Evolutionary conservation across 1,284 basidiomycete genomes (phyloP).

Genomic region (Termitomyces sp.): DNA sequence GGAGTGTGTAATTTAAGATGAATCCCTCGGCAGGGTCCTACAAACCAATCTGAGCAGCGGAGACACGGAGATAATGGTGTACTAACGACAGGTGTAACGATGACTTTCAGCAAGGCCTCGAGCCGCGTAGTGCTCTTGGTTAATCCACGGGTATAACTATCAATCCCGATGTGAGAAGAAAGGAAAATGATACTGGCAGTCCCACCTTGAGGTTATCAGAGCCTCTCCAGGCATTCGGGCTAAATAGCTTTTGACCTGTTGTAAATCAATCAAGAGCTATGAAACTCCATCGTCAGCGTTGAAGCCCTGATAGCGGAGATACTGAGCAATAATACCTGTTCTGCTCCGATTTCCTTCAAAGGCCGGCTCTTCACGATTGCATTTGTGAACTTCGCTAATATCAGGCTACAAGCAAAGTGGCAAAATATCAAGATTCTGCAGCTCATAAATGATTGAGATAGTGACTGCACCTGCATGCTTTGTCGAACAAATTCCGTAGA

Average conservation of each 20-base stretch:
- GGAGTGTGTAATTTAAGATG: slow-evolving; percentile 88
- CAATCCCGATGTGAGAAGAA: slow-evolving; percentile 12
- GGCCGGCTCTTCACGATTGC: slow-evolving; percentile 85
- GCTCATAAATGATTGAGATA: neutral
- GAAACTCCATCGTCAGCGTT: neutral
- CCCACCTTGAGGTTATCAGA: slow-evolving; percentile 51
- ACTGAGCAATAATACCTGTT: slow-evolving; percentile 60
- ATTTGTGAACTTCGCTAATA: slow-evolving; percentile 83
- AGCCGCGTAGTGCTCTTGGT: slow-evolving; percentile 76
- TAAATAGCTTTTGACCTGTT: slow-evolving; percentile 78
- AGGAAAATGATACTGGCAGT: slow-evolving; percentile 9
- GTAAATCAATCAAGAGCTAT: slow-evolving; percentile 89
- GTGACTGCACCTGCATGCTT: slow-evolving; percentile 69
- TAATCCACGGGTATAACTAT: slow-evolving; percentile 76
- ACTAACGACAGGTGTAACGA: slow-evolving; percentile 83
- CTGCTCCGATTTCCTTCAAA: slow-evolving; percentile 85
- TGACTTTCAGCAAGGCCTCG: slow-evolving; percentile 90
- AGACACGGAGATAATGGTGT: neutral
- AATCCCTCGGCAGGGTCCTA: slow-evolving; percentile 91
- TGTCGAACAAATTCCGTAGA: slow-evolving; percentile 86
- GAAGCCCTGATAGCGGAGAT: neutral
- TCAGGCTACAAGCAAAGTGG: slow-evolving; percentile 44
- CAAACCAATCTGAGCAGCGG: neutral
- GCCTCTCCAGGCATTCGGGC: slow-evolving; percentile 76
- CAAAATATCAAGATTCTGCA: neutral